These are phyloP conservation scores for Penicillium verrucosum DNA, from an alignment of 2,329 filamentous ascomycete genomes.

Conservation along the genomic window DNA sequence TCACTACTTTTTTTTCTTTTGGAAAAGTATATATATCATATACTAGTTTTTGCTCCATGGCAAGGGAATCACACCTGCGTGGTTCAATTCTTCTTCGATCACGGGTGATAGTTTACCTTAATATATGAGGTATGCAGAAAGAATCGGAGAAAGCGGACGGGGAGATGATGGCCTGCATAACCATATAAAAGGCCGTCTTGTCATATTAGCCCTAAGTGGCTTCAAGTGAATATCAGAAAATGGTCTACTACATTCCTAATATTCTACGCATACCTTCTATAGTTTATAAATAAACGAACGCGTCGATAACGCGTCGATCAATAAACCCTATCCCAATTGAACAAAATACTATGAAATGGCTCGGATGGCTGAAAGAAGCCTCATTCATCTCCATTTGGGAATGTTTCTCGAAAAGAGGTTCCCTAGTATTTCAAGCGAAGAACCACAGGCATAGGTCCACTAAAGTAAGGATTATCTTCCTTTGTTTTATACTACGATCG, in stretches of 20 bases:
- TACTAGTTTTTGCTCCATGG: background rate
- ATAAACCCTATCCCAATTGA: background rate
- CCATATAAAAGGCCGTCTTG: no score
- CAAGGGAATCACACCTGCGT: no score
- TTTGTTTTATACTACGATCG: no score
- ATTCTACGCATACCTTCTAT: no score
- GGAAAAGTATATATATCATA: background rate
- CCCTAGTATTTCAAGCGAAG: background rate
- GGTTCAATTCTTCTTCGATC: no score
- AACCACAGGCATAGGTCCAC: background rate
- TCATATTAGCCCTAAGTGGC: no score
- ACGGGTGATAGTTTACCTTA: no score
- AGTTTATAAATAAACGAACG: background rate
- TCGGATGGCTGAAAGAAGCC: background rate
- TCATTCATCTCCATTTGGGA: background rate
- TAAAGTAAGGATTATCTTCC: background rate
- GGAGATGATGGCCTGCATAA: no score
- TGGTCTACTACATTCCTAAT: no score
- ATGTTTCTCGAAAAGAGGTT: background rate
- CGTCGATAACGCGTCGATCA: background rate
- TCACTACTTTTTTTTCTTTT: constrained; percentile 20
- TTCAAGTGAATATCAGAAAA: no score
- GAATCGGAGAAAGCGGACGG: no score
- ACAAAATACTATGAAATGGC: background rate
- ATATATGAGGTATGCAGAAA: no score